These are phyloP conservation scores for Monosporascus sp. DNA, from an alignment of 2,329 filamentous ascomycete genomes.

Conservation along the genomic window DNA sequence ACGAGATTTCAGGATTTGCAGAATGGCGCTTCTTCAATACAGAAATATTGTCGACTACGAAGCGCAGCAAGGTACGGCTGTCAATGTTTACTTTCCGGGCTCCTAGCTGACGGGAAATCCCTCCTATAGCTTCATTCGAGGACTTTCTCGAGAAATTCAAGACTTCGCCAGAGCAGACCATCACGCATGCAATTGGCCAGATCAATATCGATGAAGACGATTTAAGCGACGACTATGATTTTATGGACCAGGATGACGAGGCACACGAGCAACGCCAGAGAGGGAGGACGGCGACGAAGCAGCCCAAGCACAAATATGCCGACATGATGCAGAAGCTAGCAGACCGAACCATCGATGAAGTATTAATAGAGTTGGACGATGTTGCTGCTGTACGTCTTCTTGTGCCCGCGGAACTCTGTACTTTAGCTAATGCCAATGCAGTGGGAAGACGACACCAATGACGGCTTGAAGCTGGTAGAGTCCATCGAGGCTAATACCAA, in stretches of 20 bases:
- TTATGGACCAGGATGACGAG: slow-evolving; percentile 77
- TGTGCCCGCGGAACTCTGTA: not conserved
- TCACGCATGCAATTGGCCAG: slow-evolving; percentile 76
- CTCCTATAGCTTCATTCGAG: slow-evolving; percentile 67
- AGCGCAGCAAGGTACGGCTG: slow-evolving; percentile 67
- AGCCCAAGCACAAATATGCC: slow-evolving; percentile 80
- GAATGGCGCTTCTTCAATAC: slow-evolving; percentile 82
- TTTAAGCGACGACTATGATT: slow-evolving; percentile 84
- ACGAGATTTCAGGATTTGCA: slow-evolving; percentile 12
- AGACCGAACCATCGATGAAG: slow-evolving; percentile 69
- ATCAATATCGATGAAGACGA: slow-evolving; percentile 85
- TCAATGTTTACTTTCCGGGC: slow-evolving; percentile 1
- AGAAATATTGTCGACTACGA: slow-evolving; percentile 79
- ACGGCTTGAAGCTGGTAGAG: slow-evolving; percentile 67
- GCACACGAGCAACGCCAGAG: slow-evolving; percentile 44
- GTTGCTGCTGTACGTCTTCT: slow-evolving; percentile 57
- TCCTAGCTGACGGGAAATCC: slow-evolving; percentile 20
- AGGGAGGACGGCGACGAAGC: slow-evolving; percentile 41
- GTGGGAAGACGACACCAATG: slow-evolving; percentile 70
- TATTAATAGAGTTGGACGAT: slow-evolving; percentile 87
- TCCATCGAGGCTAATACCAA: slow-evolving; percentile 88
- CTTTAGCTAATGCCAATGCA: slow-evolving; percentile 29
- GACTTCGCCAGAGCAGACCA: slow-evolving; percentile 61
- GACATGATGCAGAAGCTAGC: slow-evolving; percentile 81
- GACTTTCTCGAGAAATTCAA: slow-evolving; percentile 88